Evolutionary conservation across 768 basidiomycete genomes (phyloP).

Genomic region (Scleroderma citrinum): DNA sequence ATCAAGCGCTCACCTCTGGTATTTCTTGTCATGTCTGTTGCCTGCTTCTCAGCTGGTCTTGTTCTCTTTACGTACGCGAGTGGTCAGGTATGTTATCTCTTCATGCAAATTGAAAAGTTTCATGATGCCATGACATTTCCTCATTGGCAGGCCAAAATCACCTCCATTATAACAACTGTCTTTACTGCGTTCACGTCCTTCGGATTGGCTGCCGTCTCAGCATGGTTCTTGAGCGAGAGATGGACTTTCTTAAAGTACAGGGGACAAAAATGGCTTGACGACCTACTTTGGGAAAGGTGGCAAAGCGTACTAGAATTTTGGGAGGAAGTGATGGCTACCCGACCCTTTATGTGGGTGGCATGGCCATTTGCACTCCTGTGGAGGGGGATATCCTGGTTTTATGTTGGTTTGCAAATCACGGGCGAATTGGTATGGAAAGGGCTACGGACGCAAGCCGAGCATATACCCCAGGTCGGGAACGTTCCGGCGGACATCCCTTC

Average conservation of each 20-base stretch:
- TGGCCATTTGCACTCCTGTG: not conserved
- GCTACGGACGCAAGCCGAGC: not conserved
- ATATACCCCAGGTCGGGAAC: not conserved
- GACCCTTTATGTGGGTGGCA: slow-evolving; percentile 1
- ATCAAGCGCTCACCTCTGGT: slow-evolving; percentile 76
- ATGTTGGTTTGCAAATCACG: not conserved
- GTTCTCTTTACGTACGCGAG: slow-evolving; percentile 68
- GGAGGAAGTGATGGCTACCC: not conserved
- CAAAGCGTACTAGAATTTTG: not conserved
- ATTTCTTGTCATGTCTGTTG: slow-evolving; percentile 70
- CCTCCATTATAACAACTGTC: slow-evolving; percentile 62
- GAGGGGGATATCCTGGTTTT: not conserved
- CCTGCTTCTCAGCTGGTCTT: slow-evolving; percentile 70
- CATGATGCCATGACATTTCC: not conserved
- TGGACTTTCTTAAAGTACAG: slow-evolving; percentile 57
- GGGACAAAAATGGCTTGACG: slow-evolving; percentile 66
- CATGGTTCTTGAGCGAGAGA: slow-evolving; percentile 70
- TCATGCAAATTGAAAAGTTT: not conserved
- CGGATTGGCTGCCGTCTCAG: slow-evolving; percentile 62
- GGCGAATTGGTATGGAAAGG: not conserved
- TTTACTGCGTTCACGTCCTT: slow-evolving; percentile 69
- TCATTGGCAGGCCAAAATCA: slow-evolving; percentile 39
- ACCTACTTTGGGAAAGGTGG: slow-evolving; percentile 44
- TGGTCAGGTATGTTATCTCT: slow-evolving; percentile 37
- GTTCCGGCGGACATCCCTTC: not conserved